Evolutionary conservation across 108 stramenopile species (phyloP).

Genomic region (Parmales sp.): DNA sequence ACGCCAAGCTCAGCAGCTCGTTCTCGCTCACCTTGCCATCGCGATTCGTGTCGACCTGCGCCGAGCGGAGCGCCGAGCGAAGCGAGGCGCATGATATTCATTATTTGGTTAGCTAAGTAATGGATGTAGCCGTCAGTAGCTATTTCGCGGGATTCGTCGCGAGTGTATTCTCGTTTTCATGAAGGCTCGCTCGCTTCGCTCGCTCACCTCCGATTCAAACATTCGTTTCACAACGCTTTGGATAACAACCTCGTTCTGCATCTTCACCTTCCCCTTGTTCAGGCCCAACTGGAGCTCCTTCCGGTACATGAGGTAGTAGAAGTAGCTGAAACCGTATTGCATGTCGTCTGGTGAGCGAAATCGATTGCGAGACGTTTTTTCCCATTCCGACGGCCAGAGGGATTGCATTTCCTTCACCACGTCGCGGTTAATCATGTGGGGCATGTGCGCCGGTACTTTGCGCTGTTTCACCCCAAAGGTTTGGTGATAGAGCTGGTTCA

Average conservation of each 20-base stretch:
- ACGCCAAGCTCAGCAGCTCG: constrained; percentile 23
- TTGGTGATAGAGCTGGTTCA: constrained; percentile 27
- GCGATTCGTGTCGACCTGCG: constrained; percentile 29
- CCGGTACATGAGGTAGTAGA: constrained; percentile 29
- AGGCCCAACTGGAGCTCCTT: not conserved
- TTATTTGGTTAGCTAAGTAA: too few relatives aligned
- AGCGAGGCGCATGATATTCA: too few relatives aligned
- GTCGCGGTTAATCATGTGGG: constrained; percentile 27
- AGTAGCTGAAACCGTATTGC: constrained; percentile 40
- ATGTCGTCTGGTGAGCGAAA: constrained; percentile 32
- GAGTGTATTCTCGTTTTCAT: too few relatives aligned
- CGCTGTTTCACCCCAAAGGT: constrained; percentile 24
- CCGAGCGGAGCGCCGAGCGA: too few relatives aligned
- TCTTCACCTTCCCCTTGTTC: constrained; percentile 1
- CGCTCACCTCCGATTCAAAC: too few relatives aligned
- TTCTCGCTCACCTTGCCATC: constrained; percentile 20
- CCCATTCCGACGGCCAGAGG: constrained; percentile 19
- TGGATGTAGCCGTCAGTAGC: too few relatives aligned
- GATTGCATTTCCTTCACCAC: constrained; percentile 22
- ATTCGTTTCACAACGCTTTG: not conserved
- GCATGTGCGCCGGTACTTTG: constrained; percentile 43
- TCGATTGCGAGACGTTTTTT: constrained; percentile 18
- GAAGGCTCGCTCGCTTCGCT: too few relatives aligned
- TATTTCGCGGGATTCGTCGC: too few relatives aligned
- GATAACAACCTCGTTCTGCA: not conserved